Conservation (phyloP, 2,329 filamentous ascomycete species). For the Basipetospora chlamydospora region DNA sequence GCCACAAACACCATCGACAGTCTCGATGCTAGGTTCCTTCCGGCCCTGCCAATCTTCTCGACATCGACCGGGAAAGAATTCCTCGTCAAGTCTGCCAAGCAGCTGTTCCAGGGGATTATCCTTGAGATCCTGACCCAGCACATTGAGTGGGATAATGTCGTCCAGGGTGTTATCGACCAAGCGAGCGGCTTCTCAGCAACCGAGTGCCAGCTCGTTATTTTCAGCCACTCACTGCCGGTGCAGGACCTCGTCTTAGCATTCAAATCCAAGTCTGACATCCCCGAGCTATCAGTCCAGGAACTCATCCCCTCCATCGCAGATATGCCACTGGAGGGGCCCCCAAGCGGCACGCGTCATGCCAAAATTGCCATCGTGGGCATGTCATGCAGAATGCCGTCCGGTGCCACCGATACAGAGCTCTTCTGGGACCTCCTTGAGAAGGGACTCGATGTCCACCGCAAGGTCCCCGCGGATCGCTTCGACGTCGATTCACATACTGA, state of each 20-base stretch:
- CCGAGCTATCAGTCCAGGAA: conserved; percentile 31
- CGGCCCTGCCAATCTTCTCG: conserved; percentile 23
- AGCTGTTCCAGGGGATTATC: too few relatives aligned
- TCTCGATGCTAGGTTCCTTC: conserved; percentile 23
- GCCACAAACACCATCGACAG: too few relatives aligned
- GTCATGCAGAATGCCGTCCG: conserved; percentile 49
- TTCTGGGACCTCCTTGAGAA: conserved; percentile 52
- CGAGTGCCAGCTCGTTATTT: too few relatives aligned
- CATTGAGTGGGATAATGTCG: too few relatives aligned
- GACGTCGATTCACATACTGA: conserved; percentile 48
- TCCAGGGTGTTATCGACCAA: too few relatives aligned
- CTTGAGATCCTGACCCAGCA: too few relatives aligned
- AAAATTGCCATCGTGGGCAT: conserved; percentile 53
- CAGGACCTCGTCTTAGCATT: too few relatives aligned
- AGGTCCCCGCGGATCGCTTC: conserved; percentile 43
- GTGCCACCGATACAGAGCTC: conserved; percentile 41
- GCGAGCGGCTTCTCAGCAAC: too few relatives aligned
- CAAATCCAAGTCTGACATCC: conserved; percentile 34
- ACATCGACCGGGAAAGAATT: conserved; percentile 25
- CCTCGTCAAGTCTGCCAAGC: too few relatives aligned
- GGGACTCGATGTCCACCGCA: conserved; percentile 48
- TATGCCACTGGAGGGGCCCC: conserved; percentile 29
- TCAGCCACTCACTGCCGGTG: too few relatives aligned
- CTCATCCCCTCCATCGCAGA: conserved; percentile 27
- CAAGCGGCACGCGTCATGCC: conserved; percentile 20